A percentile compares a stretch with the other conserved stretches of the same genome.
Conservation (phyloP, 2,329 filamentous ascomycete species). For the Fusarium mexicanum region DNA sequence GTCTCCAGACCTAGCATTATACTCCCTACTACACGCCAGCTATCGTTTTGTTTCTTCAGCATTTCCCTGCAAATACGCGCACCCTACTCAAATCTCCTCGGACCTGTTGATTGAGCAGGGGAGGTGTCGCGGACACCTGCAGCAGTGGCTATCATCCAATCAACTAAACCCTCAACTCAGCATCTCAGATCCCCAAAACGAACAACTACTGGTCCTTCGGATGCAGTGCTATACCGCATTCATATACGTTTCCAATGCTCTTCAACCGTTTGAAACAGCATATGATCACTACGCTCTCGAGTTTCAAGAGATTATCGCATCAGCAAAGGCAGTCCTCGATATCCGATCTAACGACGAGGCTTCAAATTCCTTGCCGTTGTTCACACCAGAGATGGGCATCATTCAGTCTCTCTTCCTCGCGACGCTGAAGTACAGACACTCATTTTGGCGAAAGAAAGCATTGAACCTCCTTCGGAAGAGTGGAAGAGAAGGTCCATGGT, state of each 20-base stretch:
- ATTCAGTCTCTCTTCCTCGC: conserved; percentile 23
- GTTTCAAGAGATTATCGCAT: conserved; percentile 23
- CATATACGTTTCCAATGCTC: conserved; percentile 6
- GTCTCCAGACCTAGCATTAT: background rate
- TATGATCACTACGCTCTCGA: conserved; percentile 15
- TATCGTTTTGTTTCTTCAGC: conserved; percentile 8
- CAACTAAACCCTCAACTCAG: background rate
- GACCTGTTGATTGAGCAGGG: conserved; percentile 19
- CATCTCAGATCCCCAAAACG: background rate
- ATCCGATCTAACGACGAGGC: background rate
- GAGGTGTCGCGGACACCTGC: background rate
- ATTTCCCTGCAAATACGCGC: conserved; percentile 5
- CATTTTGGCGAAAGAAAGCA: conserved; percentile 4
- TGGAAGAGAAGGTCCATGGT: conserved; percentile 28
- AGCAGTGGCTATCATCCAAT: conserved; percentile 11
- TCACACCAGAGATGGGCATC: conserved; percentile 25
- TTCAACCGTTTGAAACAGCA: conserved; percentile 11
- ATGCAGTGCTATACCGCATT: conserved; percentile 23
- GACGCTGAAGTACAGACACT: conserved; percentile 11
- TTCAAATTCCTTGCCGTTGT: background rate
- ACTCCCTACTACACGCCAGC: background rate
- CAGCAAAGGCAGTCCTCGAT: background rate
- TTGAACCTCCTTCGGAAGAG: background rate
- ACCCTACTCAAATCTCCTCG: background rate
- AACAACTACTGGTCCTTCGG: conserved; percentile 17